Percentiles rank a stretch among this genome's conserved stretches.
Conservation (phyloP, 73 alveolate genomes). For the Paramecium biaurelia region DNA sequence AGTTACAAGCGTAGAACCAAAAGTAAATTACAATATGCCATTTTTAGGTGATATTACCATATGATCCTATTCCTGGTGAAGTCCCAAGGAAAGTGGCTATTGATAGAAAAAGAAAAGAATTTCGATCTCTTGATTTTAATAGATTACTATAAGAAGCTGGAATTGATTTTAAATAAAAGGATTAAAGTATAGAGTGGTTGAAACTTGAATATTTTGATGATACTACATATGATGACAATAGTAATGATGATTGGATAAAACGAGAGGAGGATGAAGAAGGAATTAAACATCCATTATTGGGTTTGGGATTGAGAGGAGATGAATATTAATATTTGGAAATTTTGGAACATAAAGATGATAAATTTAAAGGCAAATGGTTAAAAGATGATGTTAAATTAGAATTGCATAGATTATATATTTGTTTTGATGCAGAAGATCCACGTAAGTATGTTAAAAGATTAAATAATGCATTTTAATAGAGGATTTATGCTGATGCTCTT, state of each 20-base stretch:
- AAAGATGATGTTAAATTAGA: slow-evolving; percentile 65
- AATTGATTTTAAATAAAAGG: slow-evolving; percentile 82
- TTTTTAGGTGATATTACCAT: slow-evolving; percentile 72
- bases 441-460: slow-evolving; percentile 75
- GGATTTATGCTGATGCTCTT: slow-evolving; percentile 67
- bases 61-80: slow-evolving; percentile 94
- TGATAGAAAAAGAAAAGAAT: slow-evolving; percentile 95
- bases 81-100: slow-evolving; percentile 97
- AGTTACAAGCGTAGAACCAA: slow-evolving; percentile 56
- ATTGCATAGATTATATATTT: slow-evolving; percentile 68
- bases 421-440: slow-evolving; percentile 90
- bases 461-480: slow-evolving; percentile 70
- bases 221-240: slow-evolving; percentile 96
- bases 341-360: neutral
- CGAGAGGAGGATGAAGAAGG: slow-evolving; percentile 85
- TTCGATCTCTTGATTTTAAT: slow-evolving; percentile 90
- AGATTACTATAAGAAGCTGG: slow-evolving; percentile 74
- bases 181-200: slow-evolving; percentile 95
- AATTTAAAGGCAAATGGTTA: slow-evolving; percentile 68
- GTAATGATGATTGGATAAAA: slow-evolving; percentile 97
- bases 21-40: slow-evolving; percentile 6
- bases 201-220: slow-evolving; percentile 99
- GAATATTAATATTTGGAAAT: neutral
- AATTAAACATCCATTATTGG: slow-evolving; percentile 85
- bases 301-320: slow-evolving; percentile 78